phyloP scores from a whole-genome alignment of 192 early-diverging fungal genomes.

The Coemansia sp. region DNA sequence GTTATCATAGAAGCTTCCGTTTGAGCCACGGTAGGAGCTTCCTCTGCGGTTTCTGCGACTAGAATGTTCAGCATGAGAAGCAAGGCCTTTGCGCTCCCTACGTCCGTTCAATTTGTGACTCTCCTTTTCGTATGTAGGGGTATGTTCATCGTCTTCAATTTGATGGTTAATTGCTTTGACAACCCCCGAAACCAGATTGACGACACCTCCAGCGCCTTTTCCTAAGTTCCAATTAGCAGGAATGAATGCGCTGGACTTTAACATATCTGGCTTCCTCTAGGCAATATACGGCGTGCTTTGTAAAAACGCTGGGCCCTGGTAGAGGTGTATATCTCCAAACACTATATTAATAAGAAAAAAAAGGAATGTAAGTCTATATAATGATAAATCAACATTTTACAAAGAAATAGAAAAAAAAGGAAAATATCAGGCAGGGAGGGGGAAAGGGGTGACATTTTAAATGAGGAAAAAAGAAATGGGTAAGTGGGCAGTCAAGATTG shows the following conservation, averaged over 20 bases:
- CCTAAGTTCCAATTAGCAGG: slow-evolving; percentile 35
- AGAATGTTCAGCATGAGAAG: neutral
- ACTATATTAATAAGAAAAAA: neutral
- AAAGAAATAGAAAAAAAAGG: slow-evolving; percentile 4
- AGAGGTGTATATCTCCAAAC: neutral
- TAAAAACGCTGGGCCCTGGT: neutral
- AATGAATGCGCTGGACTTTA: slow-evolving; percentile 46
- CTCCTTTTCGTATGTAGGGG: neutral
- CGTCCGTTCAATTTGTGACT: slow-evolving; percentile 1
- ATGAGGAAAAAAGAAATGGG: slow-evolving; percentile 1
- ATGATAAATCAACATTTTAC: neutral
- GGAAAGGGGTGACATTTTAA: neutral
- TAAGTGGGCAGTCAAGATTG: slow-evolving; percentile 11
- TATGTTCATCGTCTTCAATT: slow-evolving; percentile 5
- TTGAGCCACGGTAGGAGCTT: neutral
- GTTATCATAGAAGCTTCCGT: neutral
- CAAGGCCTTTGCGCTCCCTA: neutral
- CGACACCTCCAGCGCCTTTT: slow-evolving; percentile 19
- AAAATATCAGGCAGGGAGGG: slow-evolving; percentile 1
- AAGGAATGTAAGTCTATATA: slow-evolving; percentile 1
- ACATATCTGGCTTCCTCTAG: neutral
- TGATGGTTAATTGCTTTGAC: slow-evolving; percentile 38
- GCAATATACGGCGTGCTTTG: slow-evolving; percentile 2
- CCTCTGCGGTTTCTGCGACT: neutral
- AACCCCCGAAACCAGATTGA: slow-evolving; percentile 32